phyloP scores from a whole-genome alignment of 805 yeast species.

The Barnettozyma salicaria region DNA sequence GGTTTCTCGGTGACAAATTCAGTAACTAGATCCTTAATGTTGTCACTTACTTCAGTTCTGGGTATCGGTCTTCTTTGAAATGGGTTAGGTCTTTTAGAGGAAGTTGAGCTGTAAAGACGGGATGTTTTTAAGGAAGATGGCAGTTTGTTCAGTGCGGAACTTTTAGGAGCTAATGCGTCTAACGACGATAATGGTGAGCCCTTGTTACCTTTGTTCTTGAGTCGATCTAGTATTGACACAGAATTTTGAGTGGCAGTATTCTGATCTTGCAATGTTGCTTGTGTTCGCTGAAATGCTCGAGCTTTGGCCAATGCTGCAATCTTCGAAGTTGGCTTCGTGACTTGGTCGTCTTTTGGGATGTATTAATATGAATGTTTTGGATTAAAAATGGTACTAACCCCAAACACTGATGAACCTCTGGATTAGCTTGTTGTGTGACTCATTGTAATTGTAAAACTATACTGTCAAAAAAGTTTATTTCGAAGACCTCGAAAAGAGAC shows the following conservation, averaged over 20 bases:
- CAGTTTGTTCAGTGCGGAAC: too few species aligned
- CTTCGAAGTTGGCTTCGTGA: conserved; percentile 16
- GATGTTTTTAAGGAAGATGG: background rate
- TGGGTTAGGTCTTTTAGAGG: conserved; percentile 7
- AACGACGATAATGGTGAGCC: background rate
- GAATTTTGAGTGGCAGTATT: conserved; percentile 11
- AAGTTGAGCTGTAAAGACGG: too few species aligned
- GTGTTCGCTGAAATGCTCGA: conserved; percentile 16
- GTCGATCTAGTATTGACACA: conserved; percentile 20
- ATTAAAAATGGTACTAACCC: background rate
- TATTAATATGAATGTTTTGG: conserved; percentile 10
- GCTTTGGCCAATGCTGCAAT: conserved; percentile 23
- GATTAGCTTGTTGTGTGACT: too few species aligned
- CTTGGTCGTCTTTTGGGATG: conserved; percentile 5
- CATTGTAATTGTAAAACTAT: too few species aligned
- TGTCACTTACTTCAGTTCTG: too few species aligned
- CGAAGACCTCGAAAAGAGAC: too few species aligned
- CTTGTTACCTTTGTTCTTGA: conserved; percentile 8
- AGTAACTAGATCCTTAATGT: too few species aligned
- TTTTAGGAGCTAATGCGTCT: too few species aligned
- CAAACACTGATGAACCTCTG: conserved; percentile 2
- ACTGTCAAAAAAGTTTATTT: too few species aligned
- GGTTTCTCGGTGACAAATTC: conserved; percentile 1
- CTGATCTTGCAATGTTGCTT: background rate
- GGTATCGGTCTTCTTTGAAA: conserved; percentile 4